Conservation (phyloP, 176 grass and related monocot species). For the Sorghum bicolor region DNA sequence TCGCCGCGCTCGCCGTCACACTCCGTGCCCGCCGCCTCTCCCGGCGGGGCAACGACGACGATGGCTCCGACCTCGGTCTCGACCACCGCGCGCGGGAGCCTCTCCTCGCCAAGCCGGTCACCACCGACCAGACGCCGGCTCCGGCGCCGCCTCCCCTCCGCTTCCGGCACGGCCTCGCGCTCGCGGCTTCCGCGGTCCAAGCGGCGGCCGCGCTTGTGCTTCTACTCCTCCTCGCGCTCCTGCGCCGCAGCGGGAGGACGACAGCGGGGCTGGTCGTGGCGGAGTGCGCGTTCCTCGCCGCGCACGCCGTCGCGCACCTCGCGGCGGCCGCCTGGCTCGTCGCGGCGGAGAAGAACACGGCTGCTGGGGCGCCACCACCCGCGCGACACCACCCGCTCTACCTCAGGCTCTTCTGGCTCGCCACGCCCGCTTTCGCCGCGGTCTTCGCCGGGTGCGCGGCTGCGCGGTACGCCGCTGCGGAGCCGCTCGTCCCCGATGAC, state of each 20-base stretch:
- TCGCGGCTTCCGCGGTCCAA: slow-evolving; percentile 17
- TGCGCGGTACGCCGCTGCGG: slow-evolving; percentile 16
- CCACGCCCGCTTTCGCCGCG: background rate
- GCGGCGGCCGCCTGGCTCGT: slow-evolving; percentile 24
- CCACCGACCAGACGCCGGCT: background rate
- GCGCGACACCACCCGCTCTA: slow-evolving; percentile 18
- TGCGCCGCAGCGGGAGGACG: background rate
- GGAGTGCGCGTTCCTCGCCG: slow-evolving; percentile 42
- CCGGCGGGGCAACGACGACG: background rate
- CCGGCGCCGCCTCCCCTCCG: background rate
- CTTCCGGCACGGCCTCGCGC: slow-evolving; percentile 21
- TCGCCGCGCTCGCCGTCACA: background rate
- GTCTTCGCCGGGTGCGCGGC: slow-evolving; percentile 21
- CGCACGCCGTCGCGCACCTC: slow-evolving; percentile 45
- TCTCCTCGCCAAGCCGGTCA: slow-evolving; percentile 15
- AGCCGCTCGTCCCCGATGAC: slow-evolving; percentile 35
- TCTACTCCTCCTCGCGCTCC: slow-evolving; percentile 25
- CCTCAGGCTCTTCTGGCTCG: slow-evolving; percentile 55
- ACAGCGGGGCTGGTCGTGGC: background rate
- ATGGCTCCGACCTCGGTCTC: background rate
- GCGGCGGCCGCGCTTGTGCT: slow-evolving; percentile 34
- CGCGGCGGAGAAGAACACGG: slow-evolving; percentile 26
- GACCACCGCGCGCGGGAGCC: slow-evolving; percentile 20
- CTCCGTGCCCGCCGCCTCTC: slow-evolving; percentile 15
- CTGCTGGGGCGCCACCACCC: background rate